Evolutionary conservation across 2,329 filamentous ascomycete genomes (phyloP).

Genomic region (Penicillium sp.): DNA sequence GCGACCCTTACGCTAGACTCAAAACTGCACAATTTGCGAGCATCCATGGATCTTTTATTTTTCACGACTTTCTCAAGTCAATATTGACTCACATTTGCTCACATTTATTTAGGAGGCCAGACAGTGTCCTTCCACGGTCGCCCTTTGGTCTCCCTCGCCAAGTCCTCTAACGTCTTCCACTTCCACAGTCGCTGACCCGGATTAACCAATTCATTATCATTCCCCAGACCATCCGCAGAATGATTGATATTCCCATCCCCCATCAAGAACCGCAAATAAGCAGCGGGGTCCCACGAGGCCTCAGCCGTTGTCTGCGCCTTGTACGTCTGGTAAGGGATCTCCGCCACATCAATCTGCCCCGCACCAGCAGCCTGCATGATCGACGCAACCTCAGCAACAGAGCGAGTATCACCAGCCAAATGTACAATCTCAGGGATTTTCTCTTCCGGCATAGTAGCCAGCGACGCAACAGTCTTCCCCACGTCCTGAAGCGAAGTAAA

Average conservation of each 20-base stretch:
- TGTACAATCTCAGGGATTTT: slow-evolving; percentile 19
- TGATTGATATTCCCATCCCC: slow-evolving; percentile 32
- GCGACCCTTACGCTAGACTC: too few relatives aligned
- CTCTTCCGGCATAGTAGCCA: slow-evolving; percentile 20
- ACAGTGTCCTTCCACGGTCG: slow-evolving; percentile 24
- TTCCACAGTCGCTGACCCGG: slow-evolving; percentile 28
- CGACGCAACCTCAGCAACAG: slow-evolving; percentile 7
- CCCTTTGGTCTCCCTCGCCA: slow-evolving; percentile 28
- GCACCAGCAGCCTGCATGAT: slow-evolving; percentile 13
- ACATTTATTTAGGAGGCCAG: slow-evolving; percentile 14
- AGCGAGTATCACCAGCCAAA: slow-evolving; percentile 12
- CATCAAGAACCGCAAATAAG: slow-evolving; percentile 38
- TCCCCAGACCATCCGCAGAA: slow-evolving; percentile 21
- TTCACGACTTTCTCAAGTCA: too few relatives aligned
- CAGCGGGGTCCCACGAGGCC: slow-evolving; percentile 26
- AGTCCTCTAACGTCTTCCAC: slow-evolving; percentile 32
- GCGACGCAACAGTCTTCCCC: slow-evolving; percentile 29
- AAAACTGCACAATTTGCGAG: too few relatives aligned
- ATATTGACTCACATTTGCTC: too few relatives aligned
- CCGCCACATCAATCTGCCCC: slow-evolving; percentile 7
- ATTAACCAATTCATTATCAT: slow-evolving; percentile 34
- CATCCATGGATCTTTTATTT: too few relatives aligned
- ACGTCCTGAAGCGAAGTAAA: slow-evolving; percentile 37
- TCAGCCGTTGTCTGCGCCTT: slow-evolving; percentile 23
- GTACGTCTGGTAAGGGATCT: slow-evolving; percentile 21